These are phyloP conservation scores for Teunomyces lycoperdinae DNA, from an alignment of 805 yeast species.

Conservation along the genomic window DNA sequence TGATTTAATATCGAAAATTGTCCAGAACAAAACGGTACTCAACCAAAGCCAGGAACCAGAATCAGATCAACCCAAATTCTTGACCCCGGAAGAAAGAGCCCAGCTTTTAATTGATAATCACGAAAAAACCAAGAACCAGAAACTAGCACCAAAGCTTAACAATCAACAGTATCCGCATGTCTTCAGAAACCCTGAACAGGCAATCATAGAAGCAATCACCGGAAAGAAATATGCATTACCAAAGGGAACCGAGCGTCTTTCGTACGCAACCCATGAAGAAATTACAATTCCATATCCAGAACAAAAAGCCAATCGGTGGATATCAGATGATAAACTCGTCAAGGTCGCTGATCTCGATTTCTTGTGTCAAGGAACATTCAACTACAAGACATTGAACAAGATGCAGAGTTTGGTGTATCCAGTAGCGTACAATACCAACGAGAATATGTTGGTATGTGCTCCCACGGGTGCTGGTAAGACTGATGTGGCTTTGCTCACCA, in stretches of 20 bases:
- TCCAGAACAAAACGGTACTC: conserved; percentile 41
- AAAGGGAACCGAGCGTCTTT: conserved; percentile 67
- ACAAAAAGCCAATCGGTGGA: conserved; percentile 42
- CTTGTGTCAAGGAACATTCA: conserved; percentile 82
- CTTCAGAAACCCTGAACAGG: conserved; percentile 56
- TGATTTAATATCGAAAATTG: conserved; percentile 66
- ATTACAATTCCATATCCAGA: conserved; percentile 77
- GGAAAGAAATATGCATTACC: conserved; percentile 84
- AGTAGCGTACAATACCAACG: conserved; percentile 88
- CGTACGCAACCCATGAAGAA: conserved; percentile 69
- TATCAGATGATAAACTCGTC: conserved; percentile 47
- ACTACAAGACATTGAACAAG: conserved; percentile 73
- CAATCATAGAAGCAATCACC: conserved; percentile 46
- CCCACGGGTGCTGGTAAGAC: conserved; percentile 99
- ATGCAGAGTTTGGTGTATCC: conserved; percentile 91
- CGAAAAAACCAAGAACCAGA: conserved; percentile 46
- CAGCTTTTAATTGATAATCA: conserved; percentile 52
- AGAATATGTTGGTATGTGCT: conserved; percentile 94
- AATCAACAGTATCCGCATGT: conserved; percentile 75
- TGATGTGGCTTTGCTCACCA: conserved; percentile 81
- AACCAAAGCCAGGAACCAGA: conserved; percentile 5
- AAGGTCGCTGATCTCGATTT: conserved; percentile 64
- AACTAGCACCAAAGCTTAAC: conserved; percentile 46
- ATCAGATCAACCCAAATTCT: conserved; percentile 19
- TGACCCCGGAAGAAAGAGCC: conserved; percentile 56